Evolutionary conservation across 805 yeast genomes (phyloP), one percentile per base, ranked within the genome.

Genomic region (Torulaspora microellipsoides): DNA sequence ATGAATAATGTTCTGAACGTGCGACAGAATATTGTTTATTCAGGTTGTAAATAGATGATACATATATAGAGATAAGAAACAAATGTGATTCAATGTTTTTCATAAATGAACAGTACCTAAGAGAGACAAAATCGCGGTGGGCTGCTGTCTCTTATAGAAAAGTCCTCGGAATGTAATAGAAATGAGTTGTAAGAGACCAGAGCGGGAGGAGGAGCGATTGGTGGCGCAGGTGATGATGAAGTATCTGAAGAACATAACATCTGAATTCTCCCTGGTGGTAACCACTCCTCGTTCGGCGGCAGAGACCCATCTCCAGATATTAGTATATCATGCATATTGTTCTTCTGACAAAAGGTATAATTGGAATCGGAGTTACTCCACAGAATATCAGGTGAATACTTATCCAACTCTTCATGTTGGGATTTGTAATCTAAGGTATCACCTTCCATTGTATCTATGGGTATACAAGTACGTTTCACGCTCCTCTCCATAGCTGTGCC

Each of bases 61-160:
- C 25, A 20, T 7, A 20, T 20, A 20, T 20, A 20, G 2, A 20
- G 25, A 20, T 7, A 20, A 7, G 4, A 20, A 20, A 20, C 8
- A 20, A 20, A 8, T 20, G 25, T 20, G 25, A 20, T 20, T 2
- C 8, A 15, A 34, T 8, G 10, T 13, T 13, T 11, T 11, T 34
- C 6, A 11, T 34, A 15, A 23, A 17, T 20, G 25, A 27, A 27
- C 9, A 27, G n/a, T 25, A 34, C 31, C 35, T 20, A 28, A 17
- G 23, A 32, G 25, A 20, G 31, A 28, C 17, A 13, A 23, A 25
- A 37, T 6, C 25, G 35, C 15, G 49, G 49, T 15, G 51, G 52
- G 33, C 53, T 51, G 33, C 52, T 51, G 28, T 41, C 20, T 17
- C 42, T 36, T 15, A 14, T 34, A 23, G 17, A 12, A 15, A 17